phyloP scores from a whole-genome alignment of 2,329 filamentous ascomycete genomes.

The Neocatenulostroma microsporum region DNA sequence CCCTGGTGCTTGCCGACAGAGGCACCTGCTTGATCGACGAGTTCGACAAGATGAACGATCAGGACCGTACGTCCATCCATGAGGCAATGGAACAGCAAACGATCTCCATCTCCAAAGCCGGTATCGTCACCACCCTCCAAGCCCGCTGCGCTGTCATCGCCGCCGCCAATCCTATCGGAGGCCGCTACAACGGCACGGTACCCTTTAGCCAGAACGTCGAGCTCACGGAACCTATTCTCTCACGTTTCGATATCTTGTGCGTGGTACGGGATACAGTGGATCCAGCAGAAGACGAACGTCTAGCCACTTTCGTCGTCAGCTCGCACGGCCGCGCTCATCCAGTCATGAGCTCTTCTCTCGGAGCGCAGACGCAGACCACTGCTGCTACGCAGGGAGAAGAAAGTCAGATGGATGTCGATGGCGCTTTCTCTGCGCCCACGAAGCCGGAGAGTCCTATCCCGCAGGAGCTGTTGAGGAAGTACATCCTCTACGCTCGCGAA shows the following conservation, averaged over 20 bases:
- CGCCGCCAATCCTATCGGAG: slow-evolving; percentile 91
- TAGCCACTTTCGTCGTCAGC: slow-evolving; percentile 90
- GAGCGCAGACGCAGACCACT: slow-evolving; percentile 28
- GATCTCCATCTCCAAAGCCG: slow-evolving; percentile 96
- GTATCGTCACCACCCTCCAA: slow-evolving; percentile 94
- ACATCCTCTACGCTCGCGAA: slow-evolving; percentile 90
- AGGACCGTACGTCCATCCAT: slow-evolving; percentile 95
- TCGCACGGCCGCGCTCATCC: slow-evolving; percentile 89
- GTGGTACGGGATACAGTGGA: slow-evolving; percentile 95
- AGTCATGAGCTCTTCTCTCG: slow-evolving; percentile 32
- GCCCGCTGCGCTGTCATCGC: slow-evolving; percentile 94
- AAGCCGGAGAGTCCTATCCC: slow-evolving; percentile 48
- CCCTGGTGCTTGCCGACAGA: slow-evolving; percentile 86
- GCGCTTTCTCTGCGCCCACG: not conserved
- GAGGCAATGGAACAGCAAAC: slow-evolving; percentile 99
- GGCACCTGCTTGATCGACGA: slow-evolving; percentile 96
- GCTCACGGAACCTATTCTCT: slow-evolving; percentile 92
- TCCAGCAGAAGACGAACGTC: slow-evolving; percentile 80
- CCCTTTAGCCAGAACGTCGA: slow-evolving; percentile 96
- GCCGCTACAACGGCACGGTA: slow-evolving; percentile 91
- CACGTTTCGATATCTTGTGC: slow-evolving; percentile 94
- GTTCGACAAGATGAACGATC: slow-evolving; percentile 99
- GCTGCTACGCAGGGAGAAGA: slow-evolving; percentile 39
- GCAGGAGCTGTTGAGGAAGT: slow-evolving; percentile 87
- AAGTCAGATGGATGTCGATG: slow-evolving; percentile 52